These are phyloP conservation scores for Aspergillus sclerotioniger DNA, from an alignment of 495 filamentous ascomycete species.

Conservation along the genomic window DNA sequence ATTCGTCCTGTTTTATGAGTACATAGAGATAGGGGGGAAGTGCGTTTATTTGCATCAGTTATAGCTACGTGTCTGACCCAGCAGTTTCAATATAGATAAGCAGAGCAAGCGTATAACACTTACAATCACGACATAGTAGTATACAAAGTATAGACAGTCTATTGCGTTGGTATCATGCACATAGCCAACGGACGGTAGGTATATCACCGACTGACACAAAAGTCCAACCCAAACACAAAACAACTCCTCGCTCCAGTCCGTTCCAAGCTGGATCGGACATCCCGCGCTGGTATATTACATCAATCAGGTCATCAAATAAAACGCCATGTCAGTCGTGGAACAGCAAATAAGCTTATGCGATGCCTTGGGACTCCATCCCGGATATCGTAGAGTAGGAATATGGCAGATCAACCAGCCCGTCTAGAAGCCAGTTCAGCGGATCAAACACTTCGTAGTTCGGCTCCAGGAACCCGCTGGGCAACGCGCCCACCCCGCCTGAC, in stretches of 20 bases:
- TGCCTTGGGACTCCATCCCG: slow-evolving; percentile 41
- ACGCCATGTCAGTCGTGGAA: too few relatives aligned
- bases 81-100: too few relatives aligned
- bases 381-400: slow-evolving; percentile 49
- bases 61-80: too few relatives aligned
- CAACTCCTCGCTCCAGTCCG: background rate
- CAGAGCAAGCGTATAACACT: too few relatives aligned
- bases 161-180: background rate
- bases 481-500: slow-evolving; percentile 38
- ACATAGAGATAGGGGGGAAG: too few relatives aligned
- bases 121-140: too few relatives aligned
- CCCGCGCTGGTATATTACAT: slow-evolving; percentile 6
- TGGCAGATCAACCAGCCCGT: slow-evolving; percentile 78
- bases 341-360: slow-evolving; percentile 24
- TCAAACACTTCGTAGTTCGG: slow-evolving; percentile 82
- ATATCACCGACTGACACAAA: too few relatives aligned
- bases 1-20: too few relatives aligned
- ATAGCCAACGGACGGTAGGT: too few relatives aligned
- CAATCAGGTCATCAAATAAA: slow-evolving; percentile 1
- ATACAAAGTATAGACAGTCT: background rate
- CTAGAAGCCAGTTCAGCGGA: slow-evolving; percentile 86
- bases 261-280: background rate
- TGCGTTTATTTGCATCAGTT: too few relatives aligned
- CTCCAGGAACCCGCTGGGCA: slow-evolving; percentile 57
- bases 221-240: too few relatives aligned